Percentiles rank a stretch among this genome's conserved stretches.
Conservation (phyloP, 1,284 basidiomycete species). For the Kwoniella shivajii region DNA sequence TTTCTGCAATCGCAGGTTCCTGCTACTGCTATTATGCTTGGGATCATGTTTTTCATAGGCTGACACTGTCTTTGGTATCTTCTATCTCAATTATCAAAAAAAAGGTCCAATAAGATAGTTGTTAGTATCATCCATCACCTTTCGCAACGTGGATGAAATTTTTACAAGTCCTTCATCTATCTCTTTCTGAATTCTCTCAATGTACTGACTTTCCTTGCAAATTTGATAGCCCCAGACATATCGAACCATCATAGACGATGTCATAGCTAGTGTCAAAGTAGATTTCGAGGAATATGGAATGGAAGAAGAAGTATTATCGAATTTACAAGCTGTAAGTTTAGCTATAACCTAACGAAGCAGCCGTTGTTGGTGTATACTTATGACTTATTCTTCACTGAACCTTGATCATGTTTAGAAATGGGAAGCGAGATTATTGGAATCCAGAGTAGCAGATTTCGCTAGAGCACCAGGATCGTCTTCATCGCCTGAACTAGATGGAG, state of each 20-base stretch:
- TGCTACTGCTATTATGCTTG: too few species aligned
- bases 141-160: too few species aligned
- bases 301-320: conserved; percentile 83
- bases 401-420: too few species aligned
- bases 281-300: conserved; percentile 99
- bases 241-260: conserved; percentile 94
- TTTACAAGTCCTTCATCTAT: too few species aligned
- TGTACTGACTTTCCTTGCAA: neutral
- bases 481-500: conserved; percentile 16
- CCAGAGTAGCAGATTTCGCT: conserved; percentile 86
- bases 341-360: too few species aligned
- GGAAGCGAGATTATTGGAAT: conserved; percentile 88
- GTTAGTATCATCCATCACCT: too few species aligned
- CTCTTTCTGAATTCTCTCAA: neutral
- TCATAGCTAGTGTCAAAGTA: conserved; percentile 80
- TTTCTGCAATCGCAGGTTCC: too few species aligned
- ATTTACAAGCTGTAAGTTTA: conserved; percentile 76
- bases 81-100: too few species aligned
- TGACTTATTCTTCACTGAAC: too few species aligned
- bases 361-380: too few species aligned
- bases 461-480: conserved; percentile 28
- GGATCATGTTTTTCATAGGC: conserved; percentile 13
- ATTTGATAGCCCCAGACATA: conserved; percentile 78
- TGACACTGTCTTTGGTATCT: conserved; percentile 23
- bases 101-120: conserved; percentile 56